Base-by-base conservation (phyloP, 106 monocot species). In the Triglochin maritima region DNA sequence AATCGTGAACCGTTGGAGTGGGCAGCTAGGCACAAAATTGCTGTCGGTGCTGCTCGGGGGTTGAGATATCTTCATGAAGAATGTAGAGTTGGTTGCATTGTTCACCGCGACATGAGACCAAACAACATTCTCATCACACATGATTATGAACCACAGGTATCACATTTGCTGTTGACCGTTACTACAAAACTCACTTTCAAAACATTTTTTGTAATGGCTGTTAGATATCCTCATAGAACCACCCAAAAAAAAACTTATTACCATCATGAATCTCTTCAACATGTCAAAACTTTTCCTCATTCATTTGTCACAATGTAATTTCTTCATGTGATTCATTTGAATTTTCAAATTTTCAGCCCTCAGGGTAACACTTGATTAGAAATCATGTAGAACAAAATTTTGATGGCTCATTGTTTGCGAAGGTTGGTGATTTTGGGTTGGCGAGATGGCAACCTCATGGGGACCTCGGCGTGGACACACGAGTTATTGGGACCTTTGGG, bases 111-210 rank as follows among this genome's bases (percentile, higher is more conserved):
- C 62, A 81, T 95, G 90, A 82, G 95, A 44, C 95, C 95, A 56
- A 87, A 90, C 74, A 95, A 95, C 57, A 95, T 95, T 65, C 95
- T 95, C 65, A 64, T 95, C 15, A 95, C 95, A 5, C 95, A 95
- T 78, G 95, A 95, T 81, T 95, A 83, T 71, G 90, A 90, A 56
- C 83, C 95, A 50, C 69, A 90, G 94, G 94, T 94, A 90, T 50
- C 47, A 3, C 14, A 17, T 17, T 59, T 29, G 29, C 29, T 29
- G 29, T 29, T 29, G 29, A 29, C 29, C 29, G 1, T 29, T 29
- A 29, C 29, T 29, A 29, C 29, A 29, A 29, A 29, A 29, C 29
- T 29, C 29, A 29, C 29, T 29, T 29, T 29, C 29, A 29, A 1
- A 29, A 29, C 29, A 29, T 29, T 47, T 53, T 52, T 52, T 0